phyloP scores from a whole-genome alignment of 768 basidiomycete genomes.

The Rubroboletus satanas region DNA sequence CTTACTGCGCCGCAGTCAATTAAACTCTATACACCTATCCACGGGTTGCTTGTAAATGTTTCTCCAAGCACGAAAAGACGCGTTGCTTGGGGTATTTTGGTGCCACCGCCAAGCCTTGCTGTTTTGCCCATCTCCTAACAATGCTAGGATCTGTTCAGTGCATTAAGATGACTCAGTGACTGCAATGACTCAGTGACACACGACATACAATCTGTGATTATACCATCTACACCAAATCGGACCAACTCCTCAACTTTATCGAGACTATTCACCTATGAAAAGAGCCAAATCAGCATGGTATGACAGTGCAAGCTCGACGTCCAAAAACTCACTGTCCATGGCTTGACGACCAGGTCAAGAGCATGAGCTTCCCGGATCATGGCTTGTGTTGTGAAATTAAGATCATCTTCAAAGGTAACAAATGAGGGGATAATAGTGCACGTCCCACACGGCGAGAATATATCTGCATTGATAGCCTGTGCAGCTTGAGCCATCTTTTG shows the following conservation, averaged over 20 bases:
- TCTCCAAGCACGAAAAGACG: constrained; percentile 58
- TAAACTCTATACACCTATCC: background rate
- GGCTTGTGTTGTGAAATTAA: constrained; percentile 57
- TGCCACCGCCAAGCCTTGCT: constrained; percentile 49
- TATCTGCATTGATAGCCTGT: constrained; percentile 54
- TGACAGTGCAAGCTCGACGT: background rate
- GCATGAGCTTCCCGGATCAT: constrained; percentile 69
- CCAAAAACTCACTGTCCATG: constrained; percentile 60
- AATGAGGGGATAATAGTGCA: constrained; percentile 35
- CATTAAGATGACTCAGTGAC: background rate
- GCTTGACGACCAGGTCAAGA: constrained; percentile 60
- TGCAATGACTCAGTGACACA: background rate
- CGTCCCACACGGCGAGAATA: constrained; percentile 60
- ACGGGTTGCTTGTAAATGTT: constrained; percentile 31
- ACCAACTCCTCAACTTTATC: constrained; percentile 59
- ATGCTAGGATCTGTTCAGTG: constrained; percentile 45
- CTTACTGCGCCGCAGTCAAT: background rate
- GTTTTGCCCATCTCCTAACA: constrained; percentile 54
- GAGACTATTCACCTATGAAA: constrained; percentile 53
- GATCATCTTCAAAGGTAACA: constrained; percentile 45
- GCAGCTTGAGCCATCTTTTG: constrained; percentile 68
- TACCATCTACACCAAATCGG: constrained; percentile 63
- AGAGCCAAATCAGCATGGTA: background rate
- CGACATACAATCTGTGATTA: constrained; percentile 66
- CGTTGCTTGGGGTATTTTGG: constrained; percentile 55